Evolutionary conservation across 148 eudicot species (phyloP).

Genomic region (Camellia japonica): DNA sequence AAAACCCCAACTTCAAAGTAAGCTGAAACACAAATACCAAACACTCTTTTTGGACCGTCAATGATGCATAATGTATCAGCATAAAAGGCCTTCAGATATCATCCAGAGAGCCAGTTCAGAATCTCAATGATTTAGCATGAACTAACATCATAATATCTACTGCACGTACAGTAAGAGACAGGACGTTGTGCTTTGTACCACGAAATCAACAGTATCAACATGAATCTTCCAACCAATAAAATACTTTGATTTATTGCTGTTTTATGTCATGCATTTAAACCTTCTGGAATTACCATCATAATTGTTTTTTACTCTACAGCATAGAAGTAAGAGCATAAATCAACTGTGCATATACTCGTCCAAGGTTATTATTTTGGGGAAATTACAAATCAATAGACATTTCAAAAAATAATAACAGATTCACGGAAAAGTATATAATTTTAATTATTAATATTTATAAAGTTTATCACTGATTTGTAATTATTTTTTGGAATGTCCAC

Average conservation of each 20-base stretch:
- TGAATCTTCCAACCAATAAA: neutral
- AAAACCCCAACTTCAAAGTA: neutral
- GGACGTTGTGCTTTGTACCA: neutral
- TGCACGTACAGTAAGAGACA: neutral
- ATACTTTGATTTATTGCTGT: neutral
- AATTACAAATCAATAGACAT: too few species aligned
- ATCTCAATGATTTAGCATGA: neutral
- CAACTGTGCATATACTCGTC: neutral
- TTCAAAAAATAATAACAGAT: too few species aligned
- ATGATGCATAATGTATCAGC: neutral
- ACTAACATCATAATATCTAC: neutral
- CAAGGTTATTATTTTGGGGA: neutral
- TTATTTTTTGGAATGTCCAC: too few species aligned
- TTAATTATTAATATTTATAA: too few species aligned
- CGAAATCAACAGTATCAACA: neutral
- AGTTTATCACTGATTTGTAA: too few species aligned
- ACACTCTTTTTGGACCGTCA: neutral
- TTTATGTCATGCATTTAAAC: neutral
- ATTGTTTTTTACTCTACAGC: neutral
- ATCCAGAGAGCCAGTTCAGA: neutral
- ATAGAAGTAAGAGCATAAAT: neutral
- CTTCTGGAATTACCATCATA: neutral
- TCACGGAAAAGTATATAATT: too few species aligned
- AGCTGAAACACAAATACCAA: conserved; percentile 1
- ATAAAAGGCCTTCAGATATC: neutral